Base-by-base conservation (phyloP, 2,329 filamentous ascomycete genomes). In the Pseudocercospora pini-densiflorae region DNA sequence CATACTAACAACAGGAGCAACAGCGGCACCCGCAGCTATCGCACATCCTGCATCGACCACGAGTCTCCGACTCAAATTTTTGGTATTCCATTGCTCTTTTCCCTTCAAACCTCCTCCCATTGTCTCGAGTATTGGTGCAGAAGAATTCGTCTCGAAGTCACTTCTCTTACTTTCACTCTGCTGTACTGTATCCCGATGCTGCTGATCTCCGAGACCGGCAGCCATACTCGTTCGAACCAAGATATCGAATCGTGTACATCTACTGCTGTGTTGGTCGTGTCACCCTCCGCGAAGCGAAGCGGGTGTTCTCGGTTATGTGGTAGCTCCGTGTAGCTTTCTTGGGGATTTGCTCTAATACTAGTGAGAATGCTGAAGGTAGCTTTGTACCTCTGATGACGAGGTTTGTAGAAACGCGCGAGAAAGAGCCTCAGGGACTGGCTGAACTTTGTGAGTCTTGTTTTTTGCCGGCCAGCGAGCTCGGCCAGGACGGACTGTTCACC, bases 1-100 rank as follows among this genome's bases (percentile, higher is more conserved):
- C 71, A 95, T 90, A 43, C 91, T 91, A 69, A 97, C 94, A 45
- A 96, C 77, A 1, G 94, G 93, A 62, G 93, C 92, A 57, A 97
- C 90, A 67, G 95, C 81, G 6, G 86, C 86, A 1, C 90, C 92
- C 10, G 93, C 92, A 54, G 87, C 86, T 1, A 87, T 85, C 1
- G 92, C 93, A 73, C 90, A 89, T 53, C 86, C 78, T 23, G 87
- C 79, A 81, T 97, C 93, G 16, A 88, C 86, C 51, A 84, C 87
- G 12, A 96, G 76, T 61, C 93, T 86, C 70, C 85, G 78, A 14
- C 86, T 86, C 63, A 97, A 79, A 72, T 92, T 90, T 70, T 88
- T 86, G 24, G 92, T 94, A 78, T 96, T 96, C 91, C 92, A 94
- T 62, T 70, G 71, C 59, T 59, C 40, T 19, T 43, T 19, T 6